These are phyloP conservation scores for Flaveria ramosissima DNA, from an alignment of 129 eudicot species.

Conservation along the genomic window DNA sequence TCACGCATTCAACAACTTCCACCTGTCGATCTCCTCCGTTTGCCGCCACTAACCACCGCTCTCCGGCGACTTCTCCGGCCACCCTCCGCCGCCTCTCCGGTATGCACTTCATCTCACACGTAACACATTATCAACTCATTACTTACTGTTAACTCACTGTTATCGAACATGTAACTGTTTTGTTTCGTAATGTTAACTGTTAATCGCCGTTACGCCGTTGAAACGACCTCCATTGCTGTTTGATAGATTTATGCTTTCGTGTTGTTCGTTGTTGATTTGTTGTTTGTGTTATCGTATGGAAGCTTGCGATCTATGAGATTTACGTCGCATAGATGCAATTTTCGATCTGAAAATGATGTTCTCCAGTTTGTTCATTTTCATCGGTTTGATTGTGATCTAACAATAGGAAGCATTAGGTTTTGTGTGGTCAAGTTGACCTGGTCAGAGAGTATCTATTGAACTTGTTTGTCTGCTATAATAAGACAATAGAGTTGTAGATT, in stretches of 20 bases:
- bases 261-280: neutral
- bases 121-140: neutral
- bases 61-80: slow-evolving; percentile 21
- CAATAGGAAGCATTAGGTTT: slow-evolving; percentile 10
- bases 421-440: slow-evolving; percentile 11
- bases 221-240: slow-evolving; percentile 9
- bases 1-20: slow-evolving; percentile 31
- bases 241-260: neutral
- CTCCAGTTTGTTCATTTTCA: neutral
- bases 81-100: slow-evolving; percentile 34
- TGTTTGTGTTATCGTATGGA: neutral
- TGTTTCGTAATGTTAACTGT: neutral
- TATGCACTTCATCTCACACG: slow-evolving; percentile 1
- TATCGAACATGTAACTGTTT: neutral
- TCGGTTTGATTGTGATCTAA: neutral
- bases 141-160: neutral
- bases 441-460: slow-evolving; percentile 23
- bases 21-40: neutral
- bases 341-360: neutral
- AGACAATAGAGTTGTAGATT: slow-evolving; percentile 8
- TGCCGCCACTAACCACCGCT: slow-evolving; percentile 34
- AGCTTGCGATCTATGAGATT: neutral
- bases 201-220: neutral
- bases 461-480: slow-evolving; percentile 24
- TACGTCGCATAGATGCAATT: neutral